Conservation (phyloP, 257 asterid genomes). For the Solanum gracilifrons region DNA sequence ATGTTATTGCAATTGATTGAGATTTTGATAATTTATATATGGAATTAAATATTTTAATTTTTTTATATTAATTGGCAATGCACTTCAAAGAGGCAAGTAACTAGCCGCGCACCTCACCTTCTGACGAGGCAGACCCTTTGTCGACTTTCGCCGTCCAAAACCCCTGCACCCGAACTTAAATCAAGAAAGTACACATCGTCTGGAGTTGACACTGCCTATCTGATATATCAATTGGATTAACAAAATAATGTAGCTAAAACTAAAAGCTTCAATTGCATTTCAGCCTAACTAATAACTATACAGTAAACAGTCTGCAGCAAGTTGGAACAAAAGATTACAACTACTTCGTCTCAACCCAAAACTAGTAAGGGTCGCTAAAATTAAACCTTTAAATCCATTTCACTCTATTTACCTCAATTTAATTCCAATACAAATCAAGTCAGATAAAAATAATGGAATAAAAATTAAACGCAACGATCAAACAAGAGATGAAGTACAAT, state of each 20-base stretch:
- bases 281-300: background rate
- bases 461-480: background rate
- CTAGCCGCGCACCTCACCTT: background rate
- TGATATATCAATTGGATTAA: background rate
- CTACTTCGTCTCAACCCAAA: background rate
- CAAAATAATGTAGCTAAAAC: background rate
- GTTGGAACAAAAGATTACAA: background rate
- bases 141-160: background rate
- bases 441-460: background rate
- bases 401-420: background rate
- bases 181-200: background rate
- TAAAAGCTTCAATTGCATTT: background rate
- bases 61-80: background rate
- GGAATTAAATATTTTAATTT: background rate
- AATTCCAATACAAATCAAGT: background rate
- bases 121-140: background rate
- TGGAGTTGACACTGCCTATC: background rate
- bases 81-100: background rate
- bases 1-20: background rate
- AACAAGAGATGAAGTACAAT: background rate
- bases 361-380: background rate
- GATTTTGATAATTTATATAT: too few relatives aligned
- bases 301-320: background rate
- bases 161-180: background rate
- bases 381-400: background rate